Base-by-base conservation (phyloP, 139 green algal species). In the Parachlorella kessleri region DNA sequence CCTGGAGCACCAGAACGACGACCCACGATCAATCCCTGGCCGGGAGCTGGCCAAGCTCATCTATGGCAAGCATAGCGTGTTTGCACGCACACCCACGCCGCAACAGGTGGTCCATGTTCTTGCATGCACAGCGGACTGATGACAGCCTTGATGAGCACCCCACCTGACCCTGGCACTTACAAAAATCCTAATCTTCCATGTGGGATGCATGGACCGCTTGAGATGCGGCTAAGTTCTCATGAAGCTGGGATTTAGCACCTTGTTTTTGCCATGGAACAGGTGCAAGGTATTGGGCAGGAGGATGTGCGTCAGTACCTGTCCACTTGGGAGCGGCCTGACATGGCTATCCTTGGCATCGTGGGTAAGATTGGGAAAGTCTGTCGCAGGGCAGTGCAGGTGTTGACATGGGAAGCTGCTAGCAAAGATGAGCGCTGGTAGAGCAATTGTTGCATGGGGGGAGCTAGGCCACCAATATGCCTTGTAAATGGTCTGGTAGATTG, bases 361-460 rank as follows among this genome's bases (percentile, higher is more conserved):
- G 93, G 93, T 4, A 84, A 96, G 80, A 95, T 96, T 76, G 72
- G 91, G n/a, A n/a, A n/a, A n/a, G n/a, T n/a, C n/a, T n/a, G n/a
- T n/a, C n/a, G n/a, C n/a, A n/a, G n/a, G 18, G 36, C 78, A 1
- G 33, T 9, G 28, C 66, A 78, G 73, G 73, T 78, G 73, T 3
- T 48, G 6, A 8, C 55, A 66, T 7, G 9, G 14, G 14, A 5
- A 5, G 10, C 30, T 21, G 24, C 18, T 33, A 21, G 8, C 5
- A 66, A 66, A 26, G 24, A 66, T 21, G 7, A 67, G n/a, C n/a
- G n/a, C n/a, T n/a, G n/a, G n/a, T n/a, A n/a, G n/a, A n/a, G n/a
- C n/a, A n/a, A n/a, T n/a, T n/a, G n/a, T n/a, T n/a, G n/a, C n/a
- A n/a, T n/a, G n/a, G n/a, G n/a, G n/a, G n/a, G n/a, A n/a, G n/a